phyloP scores from a whole-genome alignment of 768 basidiomycete genomes.

The Panaeolus papilionaceus region DNA sequence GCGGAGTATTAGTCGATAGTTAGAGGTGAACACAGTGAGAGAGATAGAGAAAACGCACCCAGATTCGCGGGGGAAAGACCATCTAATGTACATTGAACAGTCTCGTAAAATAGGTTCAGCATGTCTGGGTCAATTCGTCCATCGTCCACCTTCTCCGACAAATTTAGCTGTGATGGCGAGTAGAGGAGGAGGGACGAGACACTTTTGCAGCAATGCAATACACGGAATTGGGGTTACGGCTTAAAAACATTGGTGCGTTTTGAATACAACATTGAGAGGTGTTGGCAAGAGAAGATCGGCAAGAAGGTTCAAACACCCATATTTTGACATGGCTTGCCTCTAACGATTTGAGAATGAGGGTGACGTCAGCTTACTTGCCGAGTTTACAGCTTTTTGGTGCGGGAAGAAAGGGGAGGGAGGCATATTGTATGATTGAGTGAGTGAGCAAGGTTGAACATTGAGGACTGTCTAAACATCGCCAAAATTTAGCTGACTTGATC shows the following conservation, averaged over 20 bases:
- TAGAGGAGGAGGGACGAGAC: conserved; percentile 65
- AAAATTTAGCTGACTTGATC: conserved; percentile 11
- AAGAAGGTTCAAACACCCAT: no score
- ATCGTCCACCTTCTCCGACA: conserved; percentile 28
- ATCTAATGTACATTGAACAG: conserved; percentile 77
- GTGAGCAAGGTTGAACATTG: no score
- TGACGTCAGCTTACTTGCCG: conserved; percentile 30
- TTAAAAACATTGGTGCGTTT: conserved; percentile 38
- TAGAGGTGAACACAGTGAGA: not conserved
- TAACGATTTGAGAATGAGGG: conserved; percentile 46
- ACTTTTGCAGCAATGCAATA: conserved; percentile 70
- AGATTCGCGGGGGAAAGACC: conserved; percentile 87
- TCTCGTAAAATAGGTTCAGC: conserved; percentile 64
- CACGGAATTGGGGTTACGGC: conserved; percentile 69
- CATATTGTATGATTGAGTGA: not conserved
- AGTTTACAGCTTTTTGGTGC: conserved; percentile 56
- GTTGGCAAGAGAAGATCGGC: no score
- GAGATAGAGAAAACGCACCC: conserved; percentile 49
- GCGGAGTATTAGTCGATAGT: not conserved
- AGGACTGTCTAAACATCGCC: not conserved
- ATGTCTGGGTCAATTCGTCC: conserved; percentile 62
- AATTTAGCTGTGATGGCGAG: conserved; percentile 50
- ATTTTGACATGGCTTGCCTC: conserved; percentile 57
- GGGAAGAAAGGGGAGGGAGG: conserved; percentile 41
- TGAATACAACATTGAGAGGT: conserved; percentile 74